Evolutionary conservation across 2,329 filamentous ascomycete genomes (phyloP), one percentile per base, ranked within the genome.

Genomic region (Graphiopsis chlorocephala): DNA sequence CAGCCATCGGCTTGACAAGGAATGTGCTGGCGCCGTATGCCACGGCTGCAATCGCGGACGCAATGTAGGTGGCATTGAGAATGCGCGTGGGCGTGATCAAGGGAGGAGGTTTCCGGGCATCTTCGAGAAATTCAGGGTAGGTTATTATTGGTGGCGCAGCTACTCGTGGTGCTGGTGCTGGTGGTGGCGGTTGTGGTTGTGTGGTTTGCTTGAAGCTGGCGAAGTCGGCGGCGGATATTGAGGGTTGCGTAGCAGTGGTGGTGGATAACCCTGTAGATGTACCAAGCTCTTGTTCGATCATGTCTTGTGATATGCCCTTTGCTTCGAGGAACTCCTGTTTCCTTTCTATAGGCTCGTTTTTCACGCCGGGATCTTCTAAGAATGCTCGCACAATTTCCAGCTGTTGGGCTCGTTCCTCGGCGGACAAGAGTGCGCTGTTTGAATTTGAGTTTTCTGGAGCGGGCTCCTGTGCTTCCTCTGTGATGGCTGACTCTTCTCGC

Each of bases 261-360:
- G 1, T 58, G 14, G n/a, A n/a, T n/a, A n/a, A n/a, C n/a, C n/a
- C 6, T 28, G n/a, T 25, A 42, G 42, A 31, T 17, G 38, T 12
- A 23, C 59, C 67, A 45, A 97, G 78, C 8, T 96, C 80, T 58
- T 81, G 80, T 69, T 91, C 81, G 66, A 96, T 91, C 67, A 94
- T 87, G 33, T 84, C 81, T 4, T 84, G 79, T 3, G 79, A 79
- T 8, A 97, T 80, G 3, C 91, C 91, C 76, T 97, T 97, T 59
- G 86, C 86, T 72, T 88, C 84, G 1, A 97, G 80, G 70, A 97
- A 97, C 8, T 85, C 84, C 23, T 85, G 81, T 79, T 96, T 96
- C 77, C 87, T 88, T 64, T 91, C 89, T 52, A 83, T 82, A 0
- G 89, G 82, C 35, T 89, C 87, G 76, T 89, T 80, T 65, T 85